Evolutionary conservation across 441 rosid genomes (phyloP), one percentile per base, ranked within the genome.

Genomic region (Corymbia calophylla): DNA sequence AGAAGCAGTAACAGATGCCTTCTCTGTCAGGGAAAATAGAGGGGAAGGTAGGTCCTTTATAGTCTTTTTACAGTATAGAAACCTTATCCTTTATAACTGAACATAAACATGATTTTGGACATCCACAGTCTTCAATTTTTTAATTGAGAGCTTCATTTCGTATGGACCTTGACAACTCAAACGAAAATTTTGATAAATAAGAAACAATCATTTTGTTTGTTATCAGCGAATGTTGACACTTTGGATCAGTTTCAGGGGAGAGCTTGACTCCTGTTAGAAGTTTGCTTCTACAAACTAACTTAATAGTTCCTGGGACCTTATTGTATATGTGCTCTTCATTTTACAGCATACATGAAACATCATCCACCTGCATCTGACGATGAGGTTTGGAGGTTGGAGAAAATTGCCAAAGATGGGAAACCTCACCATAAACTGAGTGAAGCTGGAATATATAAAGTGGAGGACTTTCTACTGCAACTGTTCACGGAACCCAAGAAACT

Each of bases 401-500:
- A 60, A 7, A 2, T 60, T 60, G 31, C n/a, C 15, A 60, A 27
- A 60, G 66, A 5, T 25, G 31, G 66, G 31, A 25, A 5, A 27
- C 11, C n/a, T 25, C 66, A 60, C 31, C n/a, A 10, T 25, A 25
- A 60, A 2, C 66, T 60, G n/a, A 60, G 66, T 11, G 66, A 60
- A 11, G 66, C 66, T 5, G 66, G 66, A 60, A 60, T 60, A 60
- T 2, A 27, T 27, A 60, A 12, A 6, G 66, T 60, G 66, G 31
- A 12, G 7, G 66, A 27, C 66, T 60, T 60, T 27, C 31, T 60
- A 29, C 8, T 60, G 66, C 66, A 60, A 60, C 66, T 60, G 66
- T 60, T 27, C 3, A 60, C 66, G 4, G 16, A 60, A 31, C 2
- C 66, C 3, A 0, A 60, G 8, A 60, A 60, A 60, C 0, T 60